Conservation (phyloP, 1,284 basidiomycete species). For the Sporisorium scitamineum region DNA sequence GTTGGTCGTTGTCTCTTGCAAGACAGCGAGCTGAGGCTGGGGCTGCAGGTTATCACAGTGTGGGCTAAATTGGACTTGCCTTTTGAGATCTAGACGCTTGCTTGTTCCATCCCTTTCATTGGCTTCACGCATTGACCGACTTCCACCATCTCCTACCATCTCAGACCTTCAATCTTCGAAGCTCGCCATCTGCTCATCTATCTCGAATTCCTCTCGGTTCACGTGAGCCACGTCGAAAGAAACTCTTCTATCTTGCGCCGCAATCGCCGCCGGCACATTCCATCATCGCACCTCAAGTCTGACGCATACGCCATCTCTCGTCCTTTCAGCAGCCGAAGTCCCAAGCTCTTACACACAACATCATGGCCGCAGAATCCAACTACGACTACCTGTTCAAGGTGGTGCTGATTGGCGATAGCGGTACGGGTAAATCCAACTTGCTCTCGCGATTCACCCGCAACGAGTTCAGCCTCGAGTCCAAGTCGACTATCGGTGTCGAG, state of each 20-base stretch:
- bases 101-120: conserved; percentile 4
- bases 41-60: not conserved
- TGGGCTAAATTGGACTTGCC: not conserved
- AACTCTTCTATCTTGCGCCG: not conserved
- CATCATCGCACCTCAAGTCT: not conserved
- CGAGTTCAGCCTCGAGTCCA: conserved; percentile 98
- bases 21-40: not conserved
- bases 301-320: not conserved
- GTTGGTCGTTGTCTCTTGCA: not conserved
- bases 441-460: conserved; percentile 86
- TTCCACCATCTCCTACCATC: not conserved
- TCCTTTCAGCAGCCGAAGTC: not conserved
- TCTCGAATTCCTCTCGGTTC: no score
- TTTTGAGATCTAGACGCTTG: not conserved
- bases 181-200: not conserved
- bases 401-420: conserved; percentile 97
- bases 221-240: not conserved
- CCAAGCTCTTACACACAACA: conserved; percentile 2
- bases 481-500: conserved; percentile 95
- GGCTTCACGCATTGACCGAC: not conserved
- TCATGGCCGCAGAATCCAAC: conserved; percentile 66
- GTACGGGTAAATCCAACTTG: conserved; percentile 89
- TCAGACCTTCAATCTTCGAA: not conserved
- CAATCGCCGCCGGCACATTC: not conserved
- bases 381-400: conserved; percentile 68